These are phyloP conservation scores for Talaromyces rugulosus DNA, from an alignment of 2,329 filamentous ascomycete species.

Conservation along the genomic window DNA sequence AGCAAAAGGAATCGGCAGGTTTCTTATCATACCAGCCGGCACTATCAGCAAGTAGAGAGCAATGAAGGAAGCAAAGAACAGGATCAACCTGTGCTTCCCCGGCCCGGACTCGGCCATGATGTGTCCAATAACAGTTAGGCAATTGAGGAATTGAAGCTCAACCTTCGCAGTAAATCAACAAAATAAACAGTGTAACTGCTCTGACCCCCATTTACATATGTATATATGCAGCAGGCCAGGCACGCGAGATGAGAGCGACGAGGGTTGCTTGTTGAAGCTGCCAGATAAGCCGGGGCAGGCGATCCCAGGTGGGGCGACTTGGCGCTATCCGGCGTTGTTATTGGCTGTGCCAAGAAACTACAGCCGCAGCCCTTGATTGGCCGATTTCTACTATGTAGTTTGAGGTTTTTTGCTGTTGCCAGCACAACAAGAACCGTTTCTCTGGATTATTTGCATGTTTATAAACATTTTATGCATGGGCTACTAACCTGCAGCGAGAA, in stretches of 20 bases:
- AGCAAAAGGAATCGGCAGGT: background rate
- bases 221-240: constrained; percentile 14
- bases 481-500: background rate
- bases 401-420: background rate
- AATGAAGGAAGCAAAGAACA: constrained; percentile 57
- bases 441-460: background rate
- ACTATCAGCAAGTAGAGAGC: constrained; percentile 58
- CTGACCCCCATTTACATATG: constrained; percentile 29
- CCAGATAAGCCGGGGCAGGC: constrained; percentile 9
- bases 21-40: constrained; percentile 56
- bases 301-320: background rate
- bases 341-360: constrained; percentile 16
- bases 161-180: constrained; percentile 23
- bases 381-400: background rate
- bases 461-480: background rate
- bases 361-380: background rate
- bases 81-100: constrained; percentile 61
- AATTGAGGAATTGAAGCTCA: constrained; percentile 26
- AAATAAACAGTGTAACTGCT: constrained; percentile 14
- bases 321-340: background rate
- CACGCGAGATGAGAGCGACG: constrained; percentile 9
- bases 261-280: constrained; percentile 8
- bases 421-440: too few species aligned
- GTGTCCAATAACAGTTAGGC: background rate
- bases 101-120: constrained; percentile 50